Conservation (phyloP, 2,329 filamentous ascomycete genomes). For the Rhynchosporium graminicola region DNA sequence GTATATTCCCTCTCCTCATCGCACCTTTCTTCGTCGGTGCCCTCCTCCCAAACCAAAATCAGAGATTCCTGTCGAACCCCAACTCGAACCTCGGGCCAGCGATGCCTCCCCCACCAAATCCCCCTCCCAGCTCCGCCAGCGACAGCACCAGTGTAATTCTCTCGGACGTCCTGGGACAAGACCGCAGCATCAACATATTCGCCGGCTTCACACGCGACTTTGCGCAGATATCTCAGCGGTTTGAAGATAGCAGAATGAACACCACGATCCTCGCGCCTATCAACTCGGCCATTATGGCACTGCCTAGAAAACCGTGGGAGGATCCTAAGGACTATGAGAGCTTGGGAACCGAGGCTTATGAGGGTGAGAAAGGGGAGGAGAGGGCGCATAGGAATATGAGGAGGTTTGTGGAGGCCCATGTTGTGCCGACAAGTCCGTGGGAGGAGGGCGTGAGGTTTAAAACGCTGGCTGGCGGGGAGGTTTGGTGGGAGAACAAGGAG, state of each 20-base stretch:
- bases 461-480: conserved; percentile 65
- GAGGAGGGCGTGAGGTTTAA: conserved; percentile 62
- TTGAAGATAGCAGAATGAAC: conserved; percentile 67
- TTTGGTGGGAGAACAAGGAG: conserved; percentile 81
- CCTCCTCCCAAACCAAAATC: conserved; percentile 18
- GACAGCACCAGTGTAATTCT: conserved; percentile 62
- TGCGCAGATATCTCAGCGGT: conserved; percentile 64
- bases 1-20: conserved; percentile 25
- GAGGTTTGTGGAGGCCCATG: conserved; percentile 82
- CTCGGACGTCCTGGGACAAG: conserved; percentile 80
- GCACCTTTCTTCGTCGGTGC: conserved; percentile 22
- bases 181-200: conserved; percentile 81
- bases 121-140: conserved; percentile 29
- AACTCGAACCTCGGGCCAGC: conserved; percentile 31
- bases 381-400: conserved; percentile 75
- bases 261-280: conserved; percentile 85
- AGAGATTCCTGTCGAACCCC: conserved; percentile 23
- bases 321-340: conserved; percentile 70
- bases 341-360: conserved; percentile 71
- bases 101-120: conserved; percentile 33
- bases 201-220: conserved; percentile 78
- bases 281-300: conserved; percentile 74
- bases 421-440: conserved; percentile 78
- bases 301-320: conserved; percentile 88
- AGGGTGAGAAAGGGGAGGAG: conserved; percentile 71